These are phyloP conservation scores for Paramecium tetraurelia DNA, from an alignment of 73 alveolate genomes.

Conservation along the genomic window DNA sequence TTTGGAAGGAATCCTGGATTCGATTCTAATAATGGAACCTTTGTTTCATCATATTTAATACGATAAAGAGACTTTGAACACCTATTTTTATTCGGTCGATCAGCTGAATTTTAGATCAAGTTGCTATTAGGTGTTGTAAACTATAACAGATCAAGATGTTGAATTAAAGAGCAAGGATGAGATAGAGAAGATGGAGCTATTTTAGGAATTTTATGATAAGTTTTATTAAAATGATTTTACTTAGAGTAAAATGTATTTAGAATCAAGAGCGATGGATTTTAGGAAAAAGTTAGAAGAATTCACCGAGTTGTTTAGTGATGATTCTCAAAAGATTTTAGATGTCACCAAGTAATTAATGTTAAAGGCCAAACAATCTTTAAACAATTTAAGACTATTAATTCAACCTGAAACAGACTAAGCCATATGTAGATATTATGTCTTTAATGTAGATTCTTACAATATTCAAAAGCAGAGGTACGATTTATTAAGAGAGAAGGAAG, in stretches of 20 bases:
- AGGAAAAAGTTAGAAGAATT: constrained; percentile 17
- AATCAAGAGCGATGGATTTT: constrained; percentile 15
- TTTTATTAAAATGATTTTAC: not conserved
- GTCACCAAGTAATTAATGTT: not conserved
- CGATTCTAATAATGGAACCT: not conserved
- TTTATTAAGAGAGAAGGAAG: not conserved
- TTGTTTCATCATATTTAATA: not conserved
- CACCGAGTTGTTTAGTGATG: constrained; percentile 4
- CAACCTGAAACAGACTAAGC: constrained; percentile 19
- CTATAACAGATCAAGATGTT: not conserved
- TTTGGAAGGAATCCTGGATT: not conserved
- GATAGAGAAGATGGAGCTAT: not conserved
- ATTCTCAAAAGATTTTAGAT: not conserved
- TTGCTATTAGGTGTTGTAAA: not conserved
- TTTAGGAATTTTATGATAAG: constrained; percentile 17
- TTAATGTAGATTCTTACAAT: not conserved
- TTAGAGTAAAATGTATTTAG: not conserved
- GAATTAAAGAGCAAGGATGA: constrained; percentile 32
- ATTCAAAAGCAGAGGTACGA: not conserved
- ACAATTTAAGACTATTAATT: not conserved
- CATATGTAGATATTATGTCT: not conserved
- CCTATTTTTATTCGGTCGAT: not conserved
- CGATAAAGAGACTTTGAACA: not conserved
- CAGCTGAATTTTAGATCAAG: not conserved
- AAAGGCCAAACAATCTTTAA: not conserved